phyloP scores from a whole-genome alignment of 768 basidiomycete species.

The Lactarius indigo region DNA sequence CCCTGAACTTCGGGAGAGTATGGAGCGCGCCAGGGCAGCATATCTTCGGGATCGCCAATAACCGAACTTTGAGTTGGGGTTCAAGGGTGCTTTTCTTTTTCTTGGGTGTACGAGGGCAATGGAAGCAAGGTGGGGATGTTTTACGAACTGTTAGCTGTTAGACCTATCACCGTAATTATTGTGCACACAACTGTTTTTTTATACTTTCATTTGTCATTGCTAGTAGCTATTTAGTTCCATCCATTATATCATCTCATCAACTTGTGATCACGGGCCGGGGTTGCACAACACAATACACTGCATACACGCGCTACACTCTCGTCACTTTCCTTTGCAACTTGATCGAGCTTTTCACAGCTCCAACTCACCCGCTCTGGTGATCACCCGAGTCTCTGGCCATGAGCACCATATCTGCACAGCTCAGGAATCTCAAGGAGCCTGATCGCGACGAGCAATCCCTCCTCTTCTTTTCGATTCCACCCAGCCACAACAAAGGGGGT shows the following conservation, averaged over 20 bases:
- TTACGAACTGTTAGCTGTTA: background rate
- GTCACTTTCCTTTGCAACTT: background rate
- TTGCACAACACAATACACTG: background rate
- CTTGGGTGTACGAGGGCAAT: conserved; percentile 1
- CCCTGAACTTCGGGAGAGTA: conserved; percentile 63
- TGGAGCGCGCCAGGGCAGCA: conserved; percentile 62
- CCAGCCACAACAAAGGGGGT: conserved; percentile 29
- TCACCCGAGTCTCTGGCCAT: conserved; percentile 35
- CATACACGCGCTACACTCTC: background rate
- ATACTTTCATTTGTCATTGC: conserved; percentile 9
- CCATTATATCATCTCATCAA: background rate
- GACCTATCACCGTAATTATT: conserved; percentile 1
- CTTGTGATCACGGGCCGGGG: background rate
- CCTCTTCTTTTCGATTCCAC: conserved; percentile 83
- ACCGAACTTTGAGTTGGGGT: background rate
- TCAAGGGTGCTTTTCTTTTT: background rate
- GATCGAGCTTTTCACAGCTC: background rate
- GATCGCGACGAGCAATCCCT: conserved; percentile 82
- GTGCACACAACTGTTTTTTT: conserved; percentile 5
- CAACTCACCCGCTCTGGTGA: conserved; percentile 1
- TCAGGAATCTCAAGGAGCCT: conserved; percentile 90
- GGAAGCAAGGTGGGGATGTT: background rate
- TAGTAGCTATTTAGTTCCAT: background rate
- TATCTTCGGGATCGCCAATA: conserved; percentile 25
- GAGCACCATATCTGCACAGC: conserved; percentile 82